These are phyloP conservation scores for Cladorrhinum samala DNA, from an alignment of 495 filamentous ascomycete species.

Conservation along the genomic window DNA sequence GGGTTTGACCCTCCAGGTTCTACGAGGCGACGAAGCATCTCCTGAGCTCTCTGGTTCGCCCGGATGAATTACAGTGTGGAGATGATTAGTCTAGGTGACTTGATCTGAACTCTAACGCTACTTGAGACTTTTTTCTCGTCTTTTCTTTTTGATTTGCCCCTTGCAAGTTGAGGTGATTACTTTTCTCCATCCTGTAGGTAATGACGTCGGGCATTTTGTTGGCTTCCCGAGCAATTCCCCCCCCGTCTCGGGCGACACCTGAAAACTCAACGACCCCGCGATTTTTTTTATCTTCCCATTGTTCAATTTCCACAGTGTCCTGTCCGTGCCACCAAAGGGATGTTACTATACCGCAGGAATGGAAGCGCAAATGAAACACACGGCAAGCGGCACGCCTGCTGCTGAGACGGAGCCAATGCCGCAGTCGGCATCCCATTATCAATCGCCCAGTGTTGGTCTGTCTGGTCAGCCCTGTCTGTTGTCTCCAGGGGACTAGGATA, in stretches of 20 bases:
- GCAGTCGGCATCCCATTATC: background rate
- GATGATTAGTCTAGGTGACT: conserved; percentile 13
- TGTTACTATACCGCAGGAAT: background rate
- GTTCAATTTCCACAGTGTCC: background rate
- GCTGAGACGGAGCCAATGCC: conserved; percentile 3
- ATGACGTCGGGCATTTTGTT: conserved; percentile 10
- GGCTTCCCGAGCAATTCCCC: background rate
- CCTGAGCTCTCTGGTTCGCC: conserved; percentile 24
- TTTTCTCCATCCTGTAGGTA: background rate
- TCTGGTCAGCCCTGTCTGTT: no score
- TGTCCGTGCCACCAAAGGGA: no score
- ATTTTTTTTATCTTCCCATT: background rate
- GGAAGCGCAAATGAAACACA: background rate
- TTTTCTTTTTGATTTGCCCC: conserved; percentile 7
- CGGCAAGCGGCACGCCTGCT: background rate
- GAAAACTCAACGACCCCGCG: background rate
- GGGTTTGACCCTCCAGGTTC: conserved; percentile 10
- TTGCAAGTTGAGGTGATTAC: background rate
- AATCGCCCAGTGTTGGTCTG: background rate
- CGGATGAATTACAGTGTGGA: conserved; percentile 27
- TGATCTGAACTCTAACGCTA: conserved; percentile 12
- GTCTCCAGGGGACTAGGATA: background rate
- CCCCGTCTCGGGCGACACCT: no score
- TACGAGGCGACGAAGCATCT: conserved; percentile 10
- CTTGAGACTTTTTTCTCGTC: conserved; percentile 13